Conservation (phyloP, 164 flowering plant genomes). For the Cinnamomum micranthum region DNA sequence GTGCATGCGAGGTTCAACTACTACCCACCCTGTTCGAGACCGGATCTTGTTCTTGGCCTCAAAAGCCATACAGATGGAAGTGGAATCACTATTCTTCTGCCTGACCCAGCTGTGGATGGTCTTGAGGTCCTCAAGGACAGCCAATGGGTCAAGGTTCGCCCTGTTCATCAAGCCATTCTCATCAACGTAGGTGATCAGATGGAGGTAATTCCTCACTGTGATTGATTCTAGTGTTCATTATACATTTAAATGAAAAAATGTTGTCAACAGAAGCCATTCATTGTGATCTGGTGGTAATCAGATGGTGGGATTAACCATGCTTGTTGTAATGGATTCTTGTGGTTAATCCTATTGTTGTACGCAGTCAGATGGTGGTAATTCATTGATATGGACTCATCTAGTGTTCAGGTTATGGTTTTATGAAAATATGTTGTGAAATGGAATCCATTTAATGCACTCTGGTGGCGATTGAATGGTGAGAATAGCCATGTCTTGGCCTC, state of each 20-base stretch:
- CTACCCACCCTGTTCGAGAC: conserved; percentile 41
- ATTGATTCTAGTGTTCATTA: neutral
- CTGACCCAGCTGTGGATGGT: conserved; percentile 38
- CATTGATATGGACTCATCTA: neutral
- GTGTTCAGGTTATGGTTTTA: neutral
- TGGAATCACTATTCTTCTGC: conserved; percentile 30
- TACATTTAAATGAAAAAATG: no score
- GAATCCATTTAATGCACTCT: no score
- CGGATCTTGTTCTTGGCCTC: conserved; percentile 31
- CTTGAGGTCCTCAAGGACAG: conserved; percentile 32
- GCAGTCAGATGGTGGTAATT: neutral
- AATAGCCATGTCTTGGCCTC: no score
- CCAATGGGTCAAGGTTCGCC: conserved; percentile 30
- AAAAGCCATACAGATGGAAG: conserved; percentile 41
- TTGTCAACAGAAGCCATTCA: neutral
- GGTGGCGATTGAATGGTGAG: no score
- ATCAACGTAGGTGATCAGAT: conserved; percentile 10
- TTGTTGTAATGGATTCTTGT: neutral
- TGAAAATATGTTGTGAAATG: no score
- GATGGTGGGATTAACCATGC: neutral
- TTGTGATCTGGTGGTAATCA: neutral
- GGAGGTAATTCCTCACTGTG: conserved; percentile 4
- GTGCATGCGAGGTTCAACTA: conserved; percentile 31
- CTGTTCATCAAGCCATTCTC: conserved; percentile 1
- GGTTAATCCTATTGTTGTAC: neutral